These are phyloP conservation scores for Lentinula sp. DNA, from an alignment of 768 basidiomycete genomes.

Conservation along the genomic window DNA sequence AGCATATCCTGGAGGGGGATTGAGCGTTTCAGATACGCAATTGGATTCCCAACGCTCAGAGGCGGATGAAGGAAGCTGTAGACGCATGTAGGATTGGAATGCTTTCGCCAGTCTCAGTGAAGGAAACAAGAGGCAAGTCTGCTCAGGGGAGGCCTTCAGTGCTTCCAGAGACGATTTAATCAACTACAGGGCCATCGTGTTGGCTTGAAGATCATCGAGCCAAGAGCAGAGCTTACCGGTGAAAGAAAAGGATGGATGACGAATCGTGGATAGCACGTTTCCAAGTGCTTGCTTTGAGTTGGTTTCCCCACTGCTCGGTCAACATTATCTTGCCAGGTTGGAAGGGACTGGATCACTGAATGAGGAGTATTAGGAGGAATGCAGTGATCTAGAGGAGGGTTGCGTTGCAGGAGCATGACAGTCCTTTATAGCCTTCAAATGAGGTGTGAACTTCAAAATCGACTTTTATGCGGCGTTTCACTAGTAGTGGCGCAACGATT, in stretches of 20 bases:
- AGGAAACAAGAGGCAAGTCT: not conserved
- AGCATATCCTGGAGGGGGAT: slow-evolving; percentile 72
- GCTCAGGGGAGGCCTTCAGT: not conserved
- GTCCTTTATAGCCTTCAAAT: not conserved
- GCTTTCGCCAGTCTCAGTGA: slow-evolving; percentile 61
- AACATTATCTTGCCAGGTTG: slow-evolving; percentile 87
- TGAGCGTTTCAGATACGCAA: slow-evolving; percentile 66
- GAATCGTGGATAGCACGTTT: slow-evolving; percentile 90
- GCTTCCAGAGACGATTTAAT: not conserved
- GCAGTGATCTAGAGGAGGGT: slow-evolving; percentile 34
- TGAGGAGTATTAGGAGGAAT: slow-evolving; percentile 75
- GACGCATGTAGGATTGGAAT: slow-evolving; percentile 27
- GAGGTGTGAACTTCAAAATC: not conserved
- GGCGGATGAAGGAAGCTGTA: not conserved
- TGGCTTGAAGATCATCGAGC: not conserved
- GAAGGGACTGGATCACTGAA: slow-evolving; percentile 90
- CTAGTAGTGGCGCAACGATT: too few species aligned
- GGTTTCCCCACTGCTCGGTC: slow-evolving; percentile 87
- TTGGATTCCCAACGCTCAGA: slow-evolving; percentile 41
- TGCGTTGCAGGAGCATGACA: not conserved
- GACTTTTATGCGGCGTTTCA: too few species aligned
- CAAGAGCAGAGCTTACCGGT: slow-evolving; percentile 51
- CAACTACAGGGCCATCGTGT: not conserved
- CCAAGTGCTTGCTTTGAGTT: slow-evolving; percentile 72
- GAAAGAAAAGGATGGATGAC: slow-evolving; percentile 84